Conservation (phyloP, 495 filamentous ascomycete genomes). For the Astrothelium macrocarpum region DNA sequence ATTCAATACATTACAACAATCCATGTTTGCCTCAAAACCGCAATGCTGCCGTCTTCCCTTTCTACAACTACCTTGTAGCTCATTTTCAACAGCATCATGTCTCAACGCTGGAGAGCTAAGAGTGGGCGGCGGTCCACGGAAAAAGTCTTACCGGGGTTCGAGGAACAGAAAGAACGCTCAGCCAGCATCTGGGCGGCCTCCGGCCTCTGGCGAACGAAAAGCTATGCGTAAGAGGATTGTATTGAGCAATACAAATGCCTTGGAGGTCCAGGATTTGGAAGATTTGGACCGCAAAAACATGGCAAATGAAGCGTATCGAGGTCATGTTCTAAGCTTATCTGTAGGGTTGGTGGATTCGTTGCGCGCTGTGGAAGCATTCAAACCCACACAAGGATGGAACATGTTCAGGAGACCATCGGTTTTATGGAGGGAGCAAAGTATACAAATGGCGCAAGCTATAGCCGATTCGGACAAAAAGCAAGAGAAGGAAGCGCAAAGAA, state of each 20-base stretch:
- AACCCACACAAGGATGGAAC: conserved; percentile 79
- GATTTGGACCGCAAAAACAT: conserved; percentile 49
- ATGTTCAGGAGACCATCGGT: conserved; percentile 72
- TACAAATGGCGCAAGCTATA: conserved; percentile 58
- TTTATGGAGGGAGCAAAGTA: conserved; percentile 63
- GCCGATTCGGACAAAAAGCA: conserved; percentile 28
- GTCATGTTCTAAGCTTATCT: conserved; percentile 61
- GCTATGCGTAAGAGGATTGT: conserved; percentile 78
- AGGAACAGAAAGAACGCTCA: conserved; percentile 15
- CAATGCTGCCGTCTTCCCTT: not conserved
- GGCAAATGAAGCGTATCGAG: conserved; percentile 24
- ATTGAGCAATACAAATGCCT: conserved; percentile 86
- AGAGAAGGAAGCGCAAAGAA: conserved; percentile 42
- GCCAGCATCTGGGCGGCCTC: conserved; percentile 35
- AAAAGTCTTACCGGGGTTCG: conserved; percentile 4
- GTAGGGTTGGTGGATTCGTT: conserved; percentile 63
- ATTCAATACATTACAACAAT: not conserved
- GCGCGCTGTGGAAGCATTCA: conserved; percentile 77
- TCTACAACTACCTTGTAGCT: not conserved
- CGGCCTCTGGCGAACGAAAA: conserved; percentile 71
- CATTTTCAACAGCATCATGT: not conserved
- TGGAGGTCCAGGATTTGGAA: conserved; percentile 56
- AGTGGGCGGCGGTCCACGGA: not conserved
- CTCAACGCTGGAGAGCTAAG: not conserved
- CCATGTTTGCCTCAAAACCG: not conserved